phyloP scores from a whole-genome alignment of 2,329 filamentous ascomycete species.

The Aspergillus intermedius region DNA sequence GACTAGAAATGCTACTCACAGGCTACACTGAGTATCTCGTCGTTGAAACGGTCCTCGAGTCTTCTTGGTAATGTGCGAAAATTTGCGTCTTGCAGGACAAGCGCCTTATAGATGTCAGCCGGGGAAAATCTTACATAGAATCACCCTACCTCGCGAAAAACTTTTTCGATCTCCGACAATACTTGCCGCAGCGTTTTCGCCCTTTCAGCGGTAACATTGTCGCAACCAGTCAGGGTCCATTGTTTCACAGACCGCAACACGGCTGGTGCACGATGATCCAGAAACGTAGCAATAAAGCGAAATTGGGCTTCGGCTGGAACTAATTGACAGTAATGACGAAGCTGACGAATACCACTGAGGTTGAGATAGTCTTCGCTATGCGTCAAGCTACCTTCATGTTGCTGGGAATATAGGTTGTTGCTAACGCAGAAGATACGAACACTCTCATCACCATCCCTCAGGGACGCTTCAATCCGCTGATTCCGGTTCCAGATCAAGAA shows the following conservation, averaged over 20 bases:
- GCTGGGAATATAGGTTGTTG: constrained; percentile 10
- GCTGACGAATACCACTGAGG: constrained; percentile 15
- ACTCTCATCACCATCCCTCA: not conserved
- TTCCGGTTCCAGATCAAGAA: constrained; percentile 2
- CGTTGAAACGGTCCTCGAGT: constrained; percentile 2
- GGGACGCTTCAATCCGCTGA: not conserved
- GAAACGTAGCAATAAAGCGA: constrained; percentile 5
- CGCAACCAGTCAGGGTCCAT: constrained; percentile 11
- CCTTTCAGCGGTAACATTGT: constrained; percentile 7
- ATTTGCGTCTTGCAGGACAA: not conserved
- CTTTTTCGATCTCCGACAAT: constrained; percentile 5
- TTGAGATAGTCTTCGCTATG: constrained; percentile 7
- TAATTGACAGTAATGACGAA: constrained; percentile 16
- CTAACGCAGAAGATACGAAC: constrained; percentile 16
- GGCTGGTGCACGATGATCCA: constrained; percentile 9
- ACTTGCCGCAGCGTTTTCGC: constrained; percentile 9
- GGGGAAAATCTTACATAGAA: not conserved
- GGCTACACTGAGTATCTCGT: constrained; percentile 1
- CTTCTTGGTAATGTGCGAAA: not conserved
- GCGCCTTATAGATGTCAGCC: constrained; percentile 3
- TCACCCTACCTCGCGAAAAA: constrained; percentile 6
- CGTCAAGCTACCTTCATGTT: constrained; percentile 1
- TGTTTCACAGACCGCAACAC: constrained; percentile 11
- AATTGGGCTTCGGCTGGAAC: constrained; percentile 15
- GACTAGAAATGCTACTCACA: constrained; percentile 2